Base-by-base conservation (phyloP, 371 early-diverging fungal species). In the Mortierella sp. region DNA sequence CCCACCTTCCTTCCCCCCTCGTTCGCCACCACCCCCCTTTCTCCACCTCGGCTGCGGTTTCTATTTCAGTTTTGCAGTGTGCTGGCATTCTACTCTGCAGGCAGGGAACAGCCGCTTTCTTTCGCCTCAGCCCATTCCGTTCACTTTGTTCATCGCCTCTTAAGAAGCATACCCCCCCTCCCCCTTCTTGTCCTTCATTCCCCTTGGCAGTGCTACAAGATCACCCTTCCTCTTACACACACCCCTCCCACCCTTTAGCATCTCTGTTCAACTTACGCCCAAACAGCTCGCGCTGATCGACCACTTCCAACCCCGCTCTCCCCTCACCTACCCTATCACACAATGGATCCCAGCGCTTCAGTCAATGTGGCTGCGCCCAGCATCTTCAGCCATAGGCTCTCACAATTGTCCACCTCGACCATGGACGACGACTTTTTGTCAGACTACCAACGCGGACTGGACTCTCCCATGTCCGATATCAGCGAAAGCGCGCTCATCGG, bases 391-490 rank as follows among this genome's bases (percentile, higher is more conserved):
- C 42, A 43, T 16, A 26, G 65, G 14, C 24, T 69, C 30, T 62
- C 68, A 10, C 68, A 63, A 21, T 38, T 67, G 3, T 73, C 74
- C 0, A 43, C 58, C 28, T 67, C 74, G 3, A 64, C 74, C 12
- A 49, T 67, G 50, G 65, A 73, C 46, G 74, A 73, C 39, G 74
- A 68, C 53, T 42, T 30, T 49, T 34, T 64, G 19, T 64, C 74
- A 4, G 62, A 64, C 62, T 45, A 45, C 3, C 59, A 63, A 31
- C 74, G 38, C 21, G 76, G 58, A 3, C 19, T 61, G 5, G 70
- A 76, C 14, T 58, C 76, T 27, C 59, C 53, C 3, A 50, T 41
- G 34, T 65, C 69, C 21, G 59, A 53, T 19, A 16, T 31, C 61
- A 54, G 62, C 24, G 66, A 65, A 34, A 26, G 28, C 16, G 52